These are phyloP conservation scores for Pichia sp. DNA, from an alignment of 1,139 yeast species.

Conservation along the genomic window DNA sequence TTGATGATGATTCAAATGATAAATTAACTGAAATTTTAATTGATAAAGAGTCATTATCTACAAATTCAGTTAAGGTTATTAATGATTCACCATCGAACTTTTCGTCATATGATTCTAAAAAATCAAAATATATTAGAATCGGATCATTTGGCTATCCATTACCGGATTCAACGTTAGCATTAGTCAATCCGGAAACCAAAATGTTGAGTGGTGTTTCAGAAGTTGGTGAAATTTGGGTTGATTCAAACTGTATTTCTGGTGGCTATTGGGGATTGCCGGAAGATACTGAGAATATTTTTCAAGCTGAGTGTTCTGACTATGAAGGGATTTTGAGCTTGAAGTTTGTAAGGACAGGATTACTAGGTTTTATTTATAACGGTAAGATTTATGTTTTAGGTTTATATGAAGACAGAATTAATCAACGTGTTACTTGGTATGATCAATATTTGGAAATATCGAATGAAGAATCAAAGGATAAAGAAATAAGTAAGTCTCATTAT, in stretches of 20 bases:
- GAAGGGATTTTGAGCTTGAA: conserved; percentile 65
- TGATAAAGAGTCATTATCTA: conserved; percentile 73
- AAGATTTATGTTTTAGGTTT: conserved; percentile 83
- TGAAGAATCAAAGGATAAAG: conserved; percentile 7
- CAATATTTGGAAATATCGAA: conserved; percentile 31
- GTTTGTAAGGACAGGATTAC: conserved; percentile 80
- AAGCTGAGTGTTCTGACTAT: conserved; percentile 71
- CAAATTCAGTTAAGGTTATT: conserved; percentile 68
- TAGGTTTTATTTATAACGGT: conserved; percentile 84
- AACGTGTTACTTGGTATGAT: conserved; percentile 60
- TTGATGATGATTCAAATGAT: conserved; percentile 19
- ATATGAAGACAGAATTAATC: conserved; percentile 87
- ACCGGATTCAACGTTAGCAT: conserved; percentile 89
- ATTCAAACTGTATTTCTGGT: conserved; percentile 80
- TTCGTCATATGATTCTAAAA: conserved; percentile 35
- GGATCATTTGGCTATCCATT: conserved; percentile 93
- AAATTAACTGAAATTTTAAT: conserved; percentile 64
- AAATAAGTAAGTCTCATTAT: background rate
- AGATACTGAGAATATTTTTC: conserved; percentile 73
- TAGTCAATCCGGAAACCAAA: conserved; percentile 88
- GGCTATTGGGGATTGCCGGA: conserved; percentile 74
- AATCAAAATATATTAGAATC: conserved; percentile 52
- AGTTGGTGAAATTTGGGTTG: conserved; percentile 98
- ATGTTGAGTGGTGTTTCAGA: conserved; percentile 61
- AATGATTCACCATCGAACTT: conserved; percentile 51